These are phyloP conservation scores for Calycina herbarum DNA, from an alignment of 2,329 filamentous ascomycete species.

Conservation along the genomic window DNA sequence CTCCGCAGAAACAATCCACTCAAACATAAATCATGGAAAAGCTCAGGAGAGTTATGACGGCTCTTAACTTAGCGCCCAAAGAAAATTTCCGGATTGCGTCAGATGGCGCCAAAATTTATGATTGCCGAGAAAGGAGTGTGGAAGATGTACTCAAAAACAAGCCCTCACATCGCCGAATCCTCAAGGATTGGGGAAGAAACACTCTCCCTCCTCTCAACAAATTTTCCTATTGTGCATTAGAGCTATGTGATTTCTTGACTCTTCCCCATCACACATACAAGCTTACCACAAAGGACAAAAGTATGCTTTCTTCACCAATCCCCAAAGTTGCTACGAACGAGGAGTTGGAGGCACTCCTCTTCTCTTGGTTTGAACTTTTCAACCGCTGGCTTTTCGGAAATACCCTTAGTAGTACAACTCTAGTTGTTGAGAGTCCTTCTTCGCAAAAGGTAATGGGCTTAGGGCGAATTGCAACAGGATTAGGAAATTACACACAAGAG, in stretches of 20 bases:
- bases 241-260: not conserved
- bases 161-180: not conserved
- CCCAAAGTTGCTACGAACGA: not conserved
- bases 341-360: not conserved
- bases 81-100: no score
- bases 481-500: not conserved
- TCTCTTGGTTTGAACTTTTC: not conserved
- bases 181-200: not conserved
- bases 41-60: no score
- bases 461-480: not conserved
- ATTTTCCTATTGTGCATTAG: not conserved
- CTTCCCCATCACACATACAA: not conserved
- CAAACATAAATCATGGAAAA: no score
- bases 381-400: not conserved
- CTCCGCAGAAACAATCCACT: no score
- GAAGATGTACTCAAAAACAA: no score
- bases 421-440: not conserved
- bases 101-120: no score
- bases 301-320: not conserved
- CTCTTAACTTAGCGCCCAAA: no score
- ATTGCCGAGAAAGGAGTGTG: no score
- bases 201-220: not conserved
- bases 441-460: not conserved
- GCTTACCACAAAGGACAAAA: not conserved
- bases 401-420: not conserved